These are phyloP conservation scores for Phyllosticta capitalensis DNA, from an alignment of 2,329 filamentous ascomycete species.

Conservation along the genomic window DNA sequence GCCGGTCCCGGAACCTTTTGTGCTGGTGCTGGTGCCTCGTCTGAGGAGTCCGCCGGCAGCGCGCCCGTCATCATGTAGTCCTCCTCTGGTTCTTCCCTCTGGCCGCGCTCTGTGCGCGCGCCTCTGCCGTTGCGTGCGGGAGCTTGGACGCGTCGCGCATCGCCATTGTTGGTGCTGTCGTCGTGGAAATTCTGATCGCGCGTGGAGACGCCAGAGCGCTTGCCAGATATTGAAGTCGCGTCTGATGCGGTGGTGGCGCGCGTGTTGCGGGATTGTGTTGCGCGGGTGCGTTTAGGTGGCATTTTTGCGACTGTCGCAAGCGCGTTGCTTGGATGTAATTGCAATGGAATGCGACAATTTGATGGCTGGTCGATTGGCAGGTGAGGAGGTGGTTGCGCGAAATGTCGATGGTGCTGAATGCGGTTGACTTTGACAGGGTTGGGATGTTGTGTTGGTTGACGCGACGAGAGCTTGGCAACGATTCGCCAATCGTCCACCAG, in stretches of 20 bases:
- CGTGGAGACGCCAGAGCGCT: not conserved
- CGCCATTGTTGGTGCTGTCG: not conserved
- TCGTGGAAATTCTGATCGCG: not conserved
- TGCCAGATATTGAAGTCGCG: not conserved
- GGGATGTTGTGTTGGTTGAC: not conserved
- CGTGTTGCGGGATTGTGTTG: constrained; percentile 15
- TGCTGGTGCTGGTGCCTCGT: constrained; percentile 3
- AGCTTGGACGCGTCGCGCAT: not conserved
- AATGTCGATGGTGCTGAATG: not conserved
- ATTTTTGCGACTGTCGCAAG: not conserved
- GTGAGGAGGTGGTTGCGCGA: not conserved
- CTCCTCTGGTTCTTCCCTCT: constrained; percentile 16
- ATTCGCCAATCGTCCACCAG: not conserved
- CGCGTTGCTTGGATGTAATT: not conserved
- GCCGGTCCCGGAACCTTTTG: not conserved
- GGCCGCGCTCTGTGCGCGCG: constrained; percentile 14
- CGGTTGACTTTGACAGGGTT: not conserved
- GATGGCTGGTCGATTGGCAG: not conserved
- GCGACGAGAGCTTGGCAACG: not conserved
- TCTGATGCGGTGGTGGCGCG: constrained; percentile 7
- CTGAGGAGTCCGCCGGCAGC: constrained; percentile 16
- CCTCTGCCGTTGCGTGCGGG: constrained; percentile 13
- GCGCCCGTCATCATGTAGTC: constrained; percentile 29
- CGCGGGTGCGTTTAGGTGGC: constrained; percentile 8
- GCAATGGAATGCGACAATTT: not conserved